These are phyloP conservation scores for Pharus latifolius DNA, from an alignment of 176 grass and related monocot genomes.

Conservation along the genomic window DNA sequence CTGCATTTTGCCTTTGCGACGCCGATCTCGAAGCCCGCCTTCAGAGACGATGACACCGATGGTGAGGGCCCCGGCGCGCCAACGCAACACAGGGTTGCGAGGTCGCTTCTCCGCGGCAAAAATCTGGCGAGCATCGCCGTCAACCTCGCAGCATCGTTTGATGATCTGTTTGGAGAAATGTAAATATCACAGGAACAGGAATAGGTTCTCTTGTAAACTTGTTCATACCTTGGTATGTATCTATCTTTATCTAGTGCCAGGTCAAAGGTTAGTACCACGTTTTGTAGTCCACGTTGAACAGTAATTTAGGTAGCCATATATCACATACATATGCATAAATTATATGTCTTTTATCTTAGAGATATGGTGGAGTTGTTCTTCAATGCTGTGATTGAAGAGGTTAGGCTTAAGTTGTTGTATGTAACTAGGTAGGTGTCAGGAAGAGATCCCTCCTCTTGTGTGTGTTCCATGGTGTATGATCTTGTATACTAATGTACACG, in stretches of 20 bases:
- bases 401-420: not conserved
- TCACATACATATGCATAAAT: not conserved
- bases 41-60: not conserved
- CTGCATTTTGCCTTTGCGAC: conserved; percentile 66
- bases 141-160: conserved; percentile 32
- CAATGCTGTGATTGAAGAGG: conserved; percentile 78
- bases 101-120: conserved; percentile 23
- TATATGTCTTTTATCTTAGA: conserved; percentile 5
- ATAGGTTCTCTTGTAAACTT: not conserved
- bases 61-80: conserved; percentile 40
- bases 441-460: not conserved
- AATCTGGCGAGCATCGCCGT: conserved; percentile 42
- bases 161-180: conserved; percentile 22
- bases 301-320: not conserved
- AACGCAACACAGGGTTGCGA: conserved; percentile 57
- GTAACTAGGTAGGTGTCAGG: not conserved
- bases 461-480: not conserved
- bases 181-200: conserved; percentile 27
- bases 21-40: conserved; percentile 23
- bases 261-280: not conserved
- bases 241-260: not conserved
- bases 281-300: conserved; percentile 17
- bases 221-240: not conserved
- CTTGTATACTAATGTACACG: conserved; percentile 9
- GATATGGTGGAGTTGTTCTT: conserved; percentile 38